Conservation (phyloP, 2,329 filamentous ascomycete species). For the Graphilbum ipis-grandicollis region DNA sequence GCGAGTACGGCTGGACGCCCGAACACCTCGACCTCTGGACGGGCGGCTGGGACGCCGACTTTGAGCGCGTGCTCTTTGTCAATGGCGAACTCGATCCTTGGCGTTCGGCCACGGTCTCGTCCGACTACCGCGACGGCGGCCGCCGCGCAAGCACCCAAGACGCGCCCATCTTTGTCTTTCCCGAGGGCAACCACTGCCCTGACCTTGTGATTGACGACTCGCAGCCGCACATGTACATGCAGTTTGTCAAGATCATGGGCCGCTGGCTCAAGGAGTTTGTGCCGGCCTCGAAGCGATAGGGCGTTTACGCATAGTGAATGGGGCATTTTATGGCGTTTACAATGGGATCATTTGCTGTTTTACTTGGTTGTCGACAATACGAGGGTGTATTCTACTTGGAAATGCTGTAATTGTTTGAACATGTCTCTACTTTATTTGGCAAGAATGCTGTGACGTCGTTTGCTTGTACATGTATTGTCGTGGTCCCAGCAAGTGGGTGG, state of each 20-base stretch:
- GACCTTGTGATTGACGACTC: slow-evolving; percentile 12
- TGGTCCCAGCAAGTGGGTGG: too few relatives aligned
- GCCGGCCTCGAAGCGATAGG: not conserved
- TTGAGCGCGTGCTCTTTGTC: slow-evolving; percentile 20
- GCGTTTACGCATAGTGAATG: too few relatives aligned
- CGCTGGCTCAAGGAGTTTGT: slow-evolving; percentile 4
- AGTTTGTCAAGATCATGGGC: slow-evolving; percentile 3
- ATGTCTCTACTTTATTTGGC: too few relatives aligned
- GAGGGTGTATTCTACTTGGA: too few relatives aligned
- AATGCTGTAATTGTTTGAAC: too few relatives aligned
- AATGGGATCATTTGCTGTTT: too few relatives aligned
- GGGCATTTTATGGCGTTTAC: not conserved
- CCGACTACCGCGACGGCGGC: slow-evolving; percentile 19
- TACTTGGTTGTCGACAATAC: too few relatives aligned
- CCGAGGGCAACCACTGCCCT: slow-evolving; percentile 22
- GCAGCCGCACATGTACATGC: slow-evolving; percentile 1
- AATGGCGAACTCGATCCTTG: slow-evolving; percentile 24
- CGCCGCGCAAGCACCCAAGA: slow-evolving; percentile 15
- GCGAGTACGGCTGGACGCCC: slow-evolving; percentile 17
- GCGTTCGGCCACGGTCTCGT: slow-evolving; percentile 20
- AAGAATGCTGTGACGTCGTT: too few relatives aligned
- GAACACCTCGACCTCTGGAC: slow-evolving; percentile 19
- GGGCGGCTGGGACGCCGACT: slow-evolving; percentile 23
- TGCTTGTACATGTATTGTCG: too few relatives aligned
- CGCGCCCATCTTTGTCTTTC: slow-evolving; percentile 17